Evolutionary conservation across 352 stramenopile genomes (phyloP), one percentile per base, ranked within the genome.

Genomic region (Phytopythium montanum): DNA sequence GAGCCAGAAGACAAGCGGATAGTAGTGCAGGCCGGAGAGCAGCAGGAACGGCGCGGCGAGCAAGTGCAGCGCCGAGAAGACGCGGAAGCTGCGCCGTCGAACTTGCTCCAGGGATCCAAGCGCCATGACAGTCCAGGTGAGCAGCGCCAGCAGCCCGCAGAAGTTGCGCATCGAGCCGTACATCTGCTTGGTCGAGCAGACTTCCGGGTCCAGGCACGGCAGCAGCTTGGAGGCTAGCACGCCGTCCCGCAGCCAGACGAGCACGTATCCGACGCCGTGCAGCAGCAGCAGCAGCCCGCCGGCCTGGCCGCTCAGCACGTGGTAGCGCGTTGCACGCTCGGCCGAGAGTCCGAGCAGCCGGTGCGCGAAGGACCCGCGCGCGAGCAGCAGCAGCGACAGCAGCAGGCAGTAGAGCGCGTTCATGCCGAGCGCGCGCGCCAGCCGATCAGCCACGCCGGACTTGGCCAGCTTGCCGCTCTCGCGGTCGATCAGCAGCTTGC

Each of bases 161-260:
- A 90, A 88, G 57, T 92, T 92, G 49, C 83, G 81, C 26, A 68
- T 55, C 5, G 73, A 73, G 44, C 73, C 71, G 64, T 92, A 92
- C 1, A 54, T 56, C 46, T 74, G 61, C 56, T 83, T 85, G 5
- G 62, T 46, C 8, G 72, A 69, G 49, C 75, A 78, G 14, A 59
- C 61, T 16, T 65, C 56, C 10, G 33, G 34, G 21, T 59, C 48
- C 18, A 85, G 25, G 67, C 83, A 92, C 26, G 83, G 83, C 10
- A 88, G 60, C n/a, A 90, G 50, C 42, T 70, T 81, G 51, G 83
- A 29, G 28, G 62, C 46, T 23, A 92, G 66, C 58, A 82, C 81
- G 16, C 69, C 77, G 45, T 81, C 54, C 23, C 66, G 60, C 44
- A 76, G 67, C 83, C 83, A 92, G 49, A 73, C 67, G 26, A 80